Base-by-base conservation (phyloP, 768 basidiomycete species). In the Podaxis mareebaensis region DNA sequence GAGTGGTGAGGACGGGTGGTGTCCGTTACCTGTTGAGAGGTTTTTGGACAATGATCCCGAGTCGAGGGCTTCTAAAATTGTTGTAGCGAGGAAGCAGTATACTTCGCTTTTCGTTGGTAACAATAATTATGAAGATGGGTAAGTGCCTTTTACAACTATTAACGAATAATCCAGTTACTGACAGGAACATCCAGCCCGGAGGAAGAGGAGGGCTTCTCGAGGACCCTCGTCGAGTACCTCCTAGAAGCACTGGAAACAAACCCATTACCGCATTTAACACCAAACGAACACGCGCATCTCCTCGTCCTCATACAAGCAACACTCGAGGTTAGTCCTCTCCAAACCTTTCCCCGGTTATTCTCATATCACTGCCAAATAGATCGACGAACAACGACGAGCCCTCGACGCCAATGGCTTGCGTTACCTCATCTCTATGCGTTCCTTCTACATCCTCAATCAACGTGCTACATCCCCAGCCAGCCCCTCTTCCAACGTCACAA, bases 391-490 rank as follows among this genome's bases (percentile, higher is more conserved):
- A 72, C 85, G 88, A 2, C 86, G 95, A n/a, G 88, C 96, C 0
- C 78, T 98, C 26, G 96, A 99, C 75, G 78, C 92, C 2, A 96
- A 95, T 72, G 97, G 96, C 1, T 80, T 97, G 52, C 89, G 96
- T 51, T 99, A 96, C 76, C 83, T 98, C 38, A 90, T 95, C 61
- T 93, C 94, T 13, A 90, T 99, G 86, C 86, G 94, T 7, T 92
- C 93, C 3, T 96, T 95, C 72, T 91, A 92, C 72, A 93, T 95
- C 61, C 79, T 92, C 64, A 93, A 94, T 69, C 80, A 80, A 57
- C 86, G 92, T 6, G 81, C 82, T n/a, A 62, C 64, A 12, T 60
- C 68, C 3, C 64, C 69, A 2, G 54, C 64, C 20, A 71, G 53
- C 13, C 83, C 86, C 11, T 75, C 70, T 3, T 78, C 81, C 1